Evolutionary conservation across 2,329 filamentous ascomycete genomes (phyloP).

Genomic region (Scedosporium aurantiacum): DNA sequence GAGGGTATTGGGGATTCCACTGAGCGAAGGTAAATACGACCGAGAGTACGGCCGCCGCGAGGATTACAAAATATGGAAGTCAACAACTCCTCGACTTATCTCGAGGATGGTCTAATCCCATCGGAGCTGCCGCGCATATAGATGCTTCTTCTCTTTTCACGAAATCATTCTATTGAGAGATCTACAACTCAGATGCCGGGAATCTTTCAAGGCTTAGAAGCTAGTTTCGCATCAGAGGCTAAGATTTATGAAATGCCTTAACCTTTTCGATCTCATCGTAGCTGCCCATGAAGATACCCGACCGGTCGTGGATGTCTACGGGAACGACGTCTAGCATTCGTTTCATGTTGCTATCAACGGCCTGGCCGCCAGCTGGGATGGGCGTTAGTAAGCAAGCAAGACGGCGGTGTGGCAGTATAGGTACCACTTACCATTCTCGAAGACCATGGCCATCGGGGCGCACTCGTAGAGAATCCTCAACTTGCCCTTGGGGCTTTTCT

Average conservation of each 20-base stretch:
- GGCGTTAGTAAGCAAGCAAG: background rate
- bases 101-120: slow-evolving; percentile 21
- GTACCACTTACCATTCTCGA: slow-evolving; percentile 74
- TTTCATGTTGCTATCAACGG: slow-evolving; percentile 81
- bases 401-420: background rate
- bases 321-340: slow-evolving; percentile 84
- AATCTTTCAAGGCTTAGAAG: too few species aligned
- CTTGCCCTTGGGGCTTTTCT: slow-evolving; percentile 98
- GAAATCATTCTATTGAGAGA: background rate
- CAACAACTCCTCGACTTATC: slow-evolving; percentile 52
- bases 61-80: slow-evolving; percentile 59
- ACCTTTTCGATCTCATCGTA: slow-evolving; percentile 94
- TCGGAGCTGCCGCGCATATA: background rate
- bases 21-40: slow-evolving; percentile 61
- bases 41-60: slow-evolving; percentile 49
- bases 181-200: too few species aligned
- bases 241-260: slow-evolving; percentile 61
- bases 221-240: background rate
- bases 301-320: slow-evolving; percentile 87
- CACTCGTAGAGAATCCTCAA: slow-evolving; percentile 96
- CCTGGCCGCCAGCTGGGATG: slow-evolving; percentile 71
- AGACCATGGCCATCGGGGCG: slow-evolving; percentile 96
- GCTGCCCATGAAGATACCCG: slow-evolving; percentile 92
- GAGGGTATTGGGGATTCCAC: slow-evolving; percentile 51
- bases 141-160: background rate